Conservation (phyloP, 2,329 filamentous ascomycete genomes). For the Periconia macrospinosa region DNA sequence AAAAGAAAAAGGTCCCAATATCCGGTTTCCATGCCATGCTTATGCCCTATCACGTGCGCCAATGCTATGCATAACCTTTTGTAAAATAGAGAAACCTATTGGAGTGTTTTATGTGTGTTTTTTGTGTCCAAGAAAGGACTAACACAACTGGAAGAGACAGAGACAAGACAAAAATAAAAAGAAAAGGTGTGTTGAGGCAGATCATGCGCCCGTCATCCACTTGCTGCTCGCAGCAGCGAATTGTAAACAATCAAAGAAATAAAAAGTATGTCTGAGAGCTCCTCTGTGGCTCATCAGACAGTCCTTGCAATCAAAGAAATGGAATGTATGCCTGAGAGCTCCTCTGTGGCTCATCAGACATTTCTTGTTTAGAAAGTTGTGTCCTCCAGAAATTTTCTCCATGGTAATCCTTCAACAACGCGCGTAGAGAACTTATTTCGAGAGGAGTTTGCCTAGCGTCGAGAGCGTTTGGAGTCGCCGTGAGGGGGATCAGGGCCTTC, state of each 20-base stretch:
- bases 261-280: not conserved
- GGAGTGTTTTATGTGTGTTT: not conserved
- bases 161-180: not conserved
- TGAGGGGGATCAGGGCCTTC: conserved; percentile 7
- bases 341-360: not conserved
- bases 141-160: not conserved
- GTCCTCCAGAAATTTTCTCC: too few relatives aligned
- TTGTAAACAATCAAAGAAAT: not conserved
- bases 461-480: conserved; percentile 8
- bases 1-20: not conserved
- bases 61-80: not conserved
- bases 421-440: not conserved
- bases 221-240: not conserved
- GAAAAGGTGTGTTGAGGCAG: not conserved
- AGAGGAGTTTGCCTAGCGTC: not conserved
- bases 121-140: too few relatives aligned
- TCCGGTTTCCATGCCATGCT: not conserved
- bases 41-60: not conserved
- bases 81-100: not conserved
- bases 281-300: not conserved
- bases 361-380: too few relatives aligned
- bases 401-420: too few relatives aligned
- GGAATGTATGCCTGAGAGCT: not conserved
- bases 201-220: not conserved
- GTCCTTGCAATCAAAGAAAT: too few relatives aligned